These are phyloP conservation scores for Eragrostis nindensis DNA, from an alignment of 176 grass and related monocot species.

Conservation along the genomic window DNA sequence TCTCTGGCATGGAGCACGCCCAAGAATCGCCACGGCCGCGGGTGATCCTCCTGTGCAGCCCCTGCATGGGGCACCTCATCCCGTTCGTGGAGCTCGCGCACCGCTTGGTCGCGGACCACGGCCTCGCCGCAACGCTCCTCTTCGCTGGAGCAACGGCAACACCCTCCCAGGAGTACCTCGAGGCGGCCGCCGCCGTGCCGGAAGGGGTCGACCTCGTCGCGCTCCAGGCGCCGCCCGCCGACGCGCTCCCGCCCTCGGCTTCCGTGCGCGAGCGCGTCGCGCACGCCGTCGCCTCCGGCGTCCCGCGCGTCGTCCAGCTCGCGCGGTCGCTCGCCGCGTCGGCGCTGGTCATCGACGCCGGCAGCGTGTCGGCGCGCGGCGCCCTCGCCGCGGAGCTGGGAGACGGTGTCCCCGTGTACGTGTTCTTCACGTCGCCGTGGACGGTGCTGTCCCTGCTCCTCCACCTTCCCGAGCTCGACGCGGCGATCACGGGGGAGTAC, in stretches of 20 bases:
- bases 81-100: slow-evolving; percentile 63
- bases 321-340: not conserved
- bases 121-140: slow-evolving; percentile 62
- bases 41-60: slow-evolving; percentile 54
- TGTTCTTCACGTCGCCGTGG: no score
- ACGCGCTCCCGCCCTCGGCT: not conserved
- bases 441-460: no score
- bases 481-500: no score
- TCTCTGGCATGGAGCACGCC: no score
- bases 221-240: slow-evolving; percentile 46
- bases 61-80: slow-evolving; percentile 83
- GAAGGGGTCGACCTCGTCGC: slow-evolving; percentile 46
- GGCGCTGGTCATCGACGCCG: not conserved
- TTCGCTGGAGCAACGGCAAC: slow-evolving; percentile 43
- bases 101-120: slow-evolving; percentile 53
- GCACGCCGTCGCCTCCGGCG: not conserved
- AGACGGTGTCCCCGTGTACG: no score
- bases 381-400: no score
- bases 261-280: not conserved
- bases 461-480: no score
- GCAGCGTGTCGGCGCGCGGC: no score
- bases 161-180: slow-evolving; percentile 44
- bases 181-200: slow-evolving; percentile 36
- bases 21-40: slow-evolving; percentile 13
- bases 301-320: not conserved